These are phyloP conservation scores for Paramecium sonneborni DNA, from an alignment of 73 alveolate genomes.

Conservation along the genomic window DNA sequence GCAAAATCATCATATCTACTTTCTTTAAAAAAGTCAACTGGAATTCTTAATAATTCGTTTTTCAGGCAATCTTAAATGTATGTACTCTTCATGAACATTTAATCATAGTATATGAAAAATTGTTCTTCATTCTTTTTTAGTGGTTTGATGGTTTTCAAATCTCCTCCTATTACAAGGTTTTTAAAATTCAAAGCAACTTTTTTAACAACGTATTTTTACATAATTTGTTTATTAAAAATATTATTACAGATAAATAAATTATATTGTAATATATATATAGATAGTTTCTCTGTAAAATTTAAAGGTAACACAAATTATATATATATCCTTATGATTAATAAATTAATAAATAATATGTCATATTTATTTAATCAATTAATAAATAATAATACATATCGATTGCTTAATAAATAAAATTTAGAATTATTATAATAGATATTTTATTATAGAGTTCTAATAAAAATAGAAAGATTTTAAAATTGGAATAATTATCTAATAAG, in stretches of 20 bases:
- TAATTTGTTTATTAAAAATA: background rate
- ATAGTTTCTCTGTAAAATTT: background rate
- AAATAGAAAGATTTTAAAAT: too few relatives aligned
- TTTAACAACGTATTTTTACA: slow-evolving; percentile 44
- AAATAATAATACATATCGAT: too few relatives aligned
- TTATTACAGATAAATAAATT: background rate
- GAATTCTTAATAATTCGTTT: background rate
- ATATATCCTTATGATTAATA: background rate
- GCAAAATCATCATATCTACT: slow-evolving; percentile 45
- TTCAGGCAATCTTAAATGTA: background rate
- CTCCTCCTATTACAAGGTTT: background rate
- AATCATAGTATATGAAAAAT: background rate
- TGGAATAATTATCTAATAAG: background rate
- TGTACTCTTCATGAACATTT: background rate
- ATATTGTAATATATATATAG: background rate
- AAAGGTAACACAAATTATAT: background rate
- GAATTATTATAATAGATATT: too few relatives aligned
- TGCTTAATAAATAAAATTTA: too few relatives aligned
- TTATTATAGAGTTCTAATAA: too few relatives aligned
- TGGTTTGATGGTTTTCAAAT: background rate
- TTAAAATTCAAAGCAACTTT: background rate
- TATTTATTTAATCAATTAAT: background rate
- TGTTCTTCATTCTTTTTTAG: background rate
- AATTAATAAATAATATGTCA: background rate
- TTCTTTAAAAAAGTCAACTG: background rate